Base-by-base conservation (phyloP, 805 yeast genomes). In the Candida vaughaniae region DNA sequence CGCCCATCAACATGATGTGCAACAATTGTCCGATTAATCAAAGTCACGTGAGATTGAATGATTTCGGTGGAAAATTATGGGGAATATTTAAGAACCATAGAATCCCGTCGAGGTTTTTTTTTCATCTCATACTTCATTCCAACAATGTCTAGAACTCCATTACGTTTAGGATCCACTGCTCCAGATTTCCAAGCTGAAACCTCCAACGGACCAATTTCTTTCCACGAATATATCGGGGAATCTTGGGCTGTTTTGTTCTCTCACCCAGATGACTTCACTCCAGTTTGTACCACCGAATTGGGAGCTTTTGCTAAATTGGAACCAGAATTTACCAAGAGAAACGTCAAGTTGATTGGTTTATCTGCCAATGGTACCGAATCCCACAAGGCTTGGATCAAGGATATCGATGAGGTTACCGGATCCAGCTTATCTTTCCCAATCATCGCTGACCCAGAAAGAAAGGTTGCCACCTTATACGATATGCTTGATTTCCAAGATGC, bases 261-360 rank as follows among this genome's bases (percentile, higher is more conserved):
- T 17, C 97, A 89, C 65, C 97, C 97, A 45, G 96, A 89, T 38
- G 97, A 89, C 64, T 90, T 87, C 75, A 89, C 97, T 14, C 97
- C 97, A 32, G 96, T 89, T 38, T 89, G 97, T 67, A 90, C 96
- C 56, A 89, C 96, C 39, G 97, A 89, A 71, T 75, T 89, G 58
- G 96, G 96, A 51, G 96, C 95, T 15, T 90, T 89, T 55, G 89
- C 96, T 47, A 77, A 80, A 53, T 77, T 88, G 66, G 85, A 87
- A 71, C 87, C 89, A 38, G 96, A 89, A 64, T 89, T 89, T 55
- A 80, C 82, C 57, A 73, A 82, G 66, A 80, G 96, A 73, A 78
- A 79, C 58, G 85, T 83, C 60, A 88, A 89, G 72, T 75, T 89
- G 64, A 84, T 89, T 64, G 97, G 96, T 46, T 72, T 89, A 51